A percentile compares a stretch with the other conserved stretches of the same genome.
Conservation (phyloP, 805 yeast genomes). For the Ogataea polymorpha region DNA sequence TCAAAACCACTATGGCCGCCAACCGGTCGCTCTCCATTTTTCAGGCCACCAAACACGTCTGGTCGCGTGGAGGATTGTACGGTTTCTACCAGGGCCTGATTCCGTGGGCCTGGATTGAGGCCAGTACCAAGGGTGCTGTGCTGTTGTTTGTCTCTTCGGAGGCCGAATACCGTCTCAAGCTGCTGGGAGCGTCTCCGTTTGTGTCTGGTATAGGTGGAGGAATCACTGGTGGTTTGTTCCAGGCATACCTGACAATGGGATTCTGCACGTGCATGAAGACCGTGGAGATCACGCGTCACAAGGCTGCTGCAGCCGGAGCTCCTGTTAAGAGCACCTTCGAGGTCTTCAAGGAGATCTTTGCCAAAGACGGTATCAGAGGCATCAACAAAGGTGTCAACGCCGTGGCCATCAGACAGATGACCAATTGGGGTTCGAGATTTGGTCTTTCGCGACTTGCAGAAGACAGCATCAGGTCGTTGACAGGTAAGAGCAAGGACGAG, state of each 20-base stretch:
- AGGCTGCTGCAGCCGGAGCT: constrained; percentile 66
- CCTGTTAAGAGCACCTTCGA: constrained; percentile 73
- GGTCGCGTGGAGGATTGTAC: constrained; percentile 88
- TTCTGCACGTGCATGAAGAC: constrained; percentile 99
- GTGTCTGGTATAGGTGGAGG: constrained; percentile 94
- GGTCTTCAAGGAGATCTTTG: constrained; percentile 82
- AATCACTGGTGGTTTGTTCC: constrained; percentile 92
- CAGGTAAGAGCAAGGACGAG: constrained; percentile 54
- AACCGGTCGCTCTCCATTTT: constrained; percentile 69
- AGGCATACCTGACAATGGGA: constrained; percentile 95
- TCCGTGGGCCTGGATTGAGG: constrained; percentile 99
- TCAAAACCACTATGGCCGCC: constrained; percentile 98
- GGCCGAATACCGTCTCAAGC: constrained; percentile 74
- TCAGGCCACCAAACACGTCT: constrained; percentile 69
- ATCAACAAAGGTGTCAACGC: constrained; percentile 98
- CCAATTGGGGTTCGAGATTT: constrained; percentile 98
- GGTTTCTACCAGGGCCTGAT: constrained; percentile 97
- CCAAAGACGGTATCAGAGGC: constrained; percentile 87
- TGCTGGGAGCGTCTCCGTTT: constrained; percentile 65
- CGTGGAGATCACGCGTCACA: constrained; percentile 90
- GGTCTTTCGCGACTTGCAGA: constrained; percentile 92
- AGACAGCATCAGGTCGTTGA: constrained; percentile 64
- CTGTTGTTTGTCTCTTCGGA: constrained; percentile 89
- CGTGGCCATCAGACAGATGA: constrained; percentile 97
- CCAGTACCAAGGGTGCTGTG: constrained; percentile 98